Evolutionary conservation across 441 rosid genomes (phyloP).

Genomic region (Adansonia gregorii): DNA sequence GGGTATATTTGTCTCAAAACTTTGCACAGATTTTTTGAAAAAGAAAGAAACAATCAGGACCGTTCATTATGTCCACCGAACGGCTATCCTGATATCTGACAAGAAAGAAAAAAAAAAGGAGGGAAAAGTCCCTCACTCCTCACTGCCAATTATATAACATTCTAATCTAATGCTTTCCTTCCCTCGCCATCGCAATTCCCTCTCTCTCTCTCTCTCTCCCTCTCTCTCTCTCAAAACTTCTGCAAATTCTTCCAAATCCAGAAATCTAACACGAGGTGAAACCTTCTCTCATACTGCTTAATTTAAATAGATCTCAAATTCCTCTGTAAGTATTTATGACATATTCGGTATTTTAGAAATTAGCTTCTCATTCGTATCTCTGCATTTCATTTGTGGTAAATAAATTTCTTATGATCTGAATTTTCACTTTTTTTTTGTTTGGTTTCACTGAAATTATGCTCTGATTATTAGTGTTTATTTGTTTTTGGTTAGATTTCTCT

Average conservation of each 20-base stretch:
- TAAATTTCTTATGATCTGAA: neutral
- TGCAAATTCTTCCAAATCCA: neutral
- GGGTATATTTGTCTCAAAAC: constrained; percentile 18
- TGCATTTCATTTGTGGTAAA: neutral
- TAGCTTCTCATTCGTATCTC: neutral
- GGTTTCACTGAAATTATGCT: neutral
- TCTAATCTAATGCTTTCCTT: neutral
- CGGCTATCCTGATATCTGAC: neutral
- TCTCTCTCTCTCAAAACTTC: neutral
- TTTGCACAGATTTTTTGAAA: neutral
- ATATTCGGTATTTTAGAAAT: neutral
- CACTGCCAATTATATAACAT: neutral
- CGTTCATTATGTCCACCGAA: neutral
- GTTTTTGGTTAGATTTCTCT: neutral
- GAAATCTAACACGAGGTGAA: neutral
- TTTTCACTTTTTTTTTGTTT: neutral
- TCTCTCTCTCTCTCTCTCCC: neutral
- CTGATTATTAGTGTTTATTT: neutral
- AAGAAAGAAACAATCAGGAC: neutral
- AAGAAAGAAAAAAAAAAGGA: neutral
- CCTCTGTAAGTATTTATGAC: neutral
- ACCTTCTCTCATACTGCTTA: neutral
- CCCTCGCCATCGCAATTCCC: neutral
- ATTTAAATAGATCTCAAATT: neutral
- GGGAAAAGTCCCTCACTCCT: neutral